Base-by-base conservation (phyloP, 2,329 filamentous ascomycete genomes). In the Podosphaera fusca region DNA sequence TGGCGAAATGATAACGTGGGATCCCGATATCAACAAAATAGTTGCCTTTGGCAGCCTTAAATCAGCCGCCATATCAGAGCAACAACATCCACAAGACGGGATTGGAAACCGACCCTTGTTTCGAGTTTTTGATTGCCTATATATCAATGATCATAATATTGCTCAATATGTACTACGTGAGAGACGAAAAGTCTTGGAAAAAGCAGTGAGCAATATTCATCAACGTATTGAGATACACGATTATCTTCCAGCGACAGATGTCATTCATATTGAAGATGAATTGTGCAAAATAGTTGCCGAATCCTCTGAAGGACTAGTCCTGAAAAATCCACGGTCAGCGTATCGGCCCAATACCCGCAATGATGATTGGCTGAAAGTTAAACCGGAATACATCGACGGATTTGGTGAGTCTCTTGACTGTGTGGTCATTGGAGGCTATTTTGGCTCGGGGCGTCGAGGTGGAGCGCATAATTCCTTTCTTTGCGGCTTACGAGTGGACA, bases 1-100 rank as follows among this genome's bases (percentile, higher is more conserved):
- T 64, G 92, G 92, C 8, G 92, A 98, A 68, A 98, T 98, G 92
- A 88, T 98, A 58, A 95, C 89, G 0, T 98, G 92, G 92, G 87
- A 96, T 66, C 85, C 88, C 59, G 80, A 83, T 50, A 75, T 85
- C 55, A 85, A 95, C 70, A 84, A 84, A 57, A 85, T 92, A 56
- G 84, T 94, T 14, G 81, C 84, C 0, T 98, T 98, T 67, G 92
- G 92, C 6, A 94, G 87, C 0, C 75, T 98, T 54, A 98, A 98
- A 70, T 90, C 87, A 1, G 90, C 89, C 0, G 90, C 90, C 0
- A 70, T 94, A 36, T 76, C 82, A 0, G 85, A 90, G 64, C 82
- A 89, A 65, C 79, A 81, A 60, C 87, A 89, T 60, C 82, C 81
- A 0, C 82, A 78, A 58, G 74, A 75, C 59, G 70, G 70, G 30